Base-by-base conservation (phyloP, 202 grass and related monocot species). In the Schoenoplectus triqueter region DNA sequence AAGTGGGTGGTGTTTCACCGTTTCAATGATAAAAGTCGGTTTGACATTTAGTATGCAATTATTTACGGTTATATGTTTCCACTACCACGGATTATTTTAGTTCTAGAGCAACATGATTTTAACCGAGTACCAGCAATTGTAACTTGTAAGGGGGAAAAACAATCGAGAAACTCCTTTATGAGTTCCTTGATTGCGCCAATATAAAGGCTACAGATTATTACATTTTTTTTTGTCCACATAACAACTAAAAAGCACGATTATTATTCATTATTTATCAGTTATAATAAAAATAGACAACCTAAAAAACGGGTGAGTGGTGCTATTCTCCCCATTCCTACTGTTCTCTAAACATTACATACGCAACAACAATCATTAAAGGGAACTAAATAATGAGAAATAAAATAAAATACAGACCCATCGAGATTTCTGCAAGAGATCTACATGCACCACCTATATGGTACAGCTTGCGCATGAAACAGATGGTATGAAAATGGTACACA, bases 331-430 rank as follows among this genome's bases (percentile, higher is more conserved):
- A 44, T 78, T 78, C 31, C 74, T 60, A 78, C 54, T 61, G 52
- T 78, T 59, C 13, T 21, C 75, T 62, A 60, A 45, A 42, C 31
- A 44, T 79, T 45, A 79, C 75, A 79, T 17, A 61, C 15, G 54
- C 75, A 79, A 79, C 54, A 78, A 78, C n/a, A 79, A 79, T 5
- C 75, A 79, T 15, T 17, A 13, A 57, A n/a, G 55, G 18, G 56
- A 79, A 44, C 54, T 61, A 79, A 62, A 45, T 44, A 79, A 61
- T 79, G 14, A 42, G 2, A 44, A 79, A 79, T 44, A 79, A 52
- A 61, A 61, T 79, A 61, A 62, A 79, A 78, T 41, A 78, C 52
- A 59, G 22, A 59, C 54, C 39, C 39, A 31, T 31, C 31, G 1
- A 31, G 31, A 31, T 31, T 31, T 31, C 31, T 31, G 31, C 31